Percentiles rank a stretch among this genome's conserved stretches.
These are phyloP conservation scores for Colletotrichum chlorophyti DNA, from an alignment of 2,329 filamentous ascomycete genomes.

Conservation along the genomic window DNA sequence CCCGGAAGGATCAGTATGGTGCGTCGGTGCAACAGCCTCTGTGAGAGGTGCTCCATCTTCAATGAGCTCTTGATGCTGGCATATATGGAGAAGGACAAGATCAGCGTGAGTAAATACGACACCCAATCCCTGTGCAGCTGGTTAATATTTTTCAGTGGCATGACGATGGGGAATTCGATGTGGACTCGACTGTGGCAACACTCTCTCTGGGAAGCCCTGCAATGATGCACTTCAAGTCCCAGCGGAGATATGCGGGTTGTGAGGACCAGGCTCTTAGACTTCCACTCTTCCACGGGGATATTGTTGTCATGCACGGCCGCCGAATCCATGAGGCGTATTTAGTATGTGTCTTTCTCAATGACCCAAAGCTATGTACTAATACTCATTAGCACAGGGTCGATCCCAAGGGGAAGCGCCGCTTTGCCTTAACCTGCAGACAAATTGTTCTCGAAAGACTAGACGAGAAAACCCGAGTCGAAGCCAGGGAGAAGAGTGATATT, in stretches of 20 bases:
- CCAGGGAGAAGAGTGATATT: constrained; percentile 40
- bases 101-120: constrained; percentile 50
- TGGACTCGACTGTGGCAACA: constrained; percentile 69
- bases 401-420: constrained; percentile 57
- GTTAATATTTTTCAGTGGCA: constrained; percentile 56
- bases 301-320: constrained; percentile 68
- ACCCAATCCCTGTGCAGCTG: no score
- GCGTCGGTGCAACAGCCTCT: constrained; percentile 31
- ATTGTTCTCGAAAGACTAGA: constrained; percentile 52
- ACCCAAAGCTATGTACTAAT: constrained; percentile 27
- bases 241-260: constrained; percentile 41
- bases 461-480: constrained; percentile 34
- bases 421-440: constrained; percentile 62
- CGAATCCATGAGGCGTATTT: constrained; percentile 66
- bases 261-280: constrained; percentile 42
- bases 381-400: constrained; percentile 55
- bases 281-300: constrained; percentile 65
- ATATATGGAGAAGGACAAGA: constrained; percentile 66
- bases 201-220: constrained; percentile 65
- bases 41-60: constrained; percentile 49
- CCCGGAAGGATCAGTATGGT: not conserved
- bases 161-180: constrained; percentile 69
- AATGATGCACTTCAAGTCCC: constrained; percentile 64
- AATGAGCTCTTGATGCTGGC: constrained; percentile 70
- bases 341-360: constrained; percentile 37